phyloP scores from a whole-genome alignment of 495 filamentous ascomycete genomes.

The Thermothielavioides terrestris region DNA sequence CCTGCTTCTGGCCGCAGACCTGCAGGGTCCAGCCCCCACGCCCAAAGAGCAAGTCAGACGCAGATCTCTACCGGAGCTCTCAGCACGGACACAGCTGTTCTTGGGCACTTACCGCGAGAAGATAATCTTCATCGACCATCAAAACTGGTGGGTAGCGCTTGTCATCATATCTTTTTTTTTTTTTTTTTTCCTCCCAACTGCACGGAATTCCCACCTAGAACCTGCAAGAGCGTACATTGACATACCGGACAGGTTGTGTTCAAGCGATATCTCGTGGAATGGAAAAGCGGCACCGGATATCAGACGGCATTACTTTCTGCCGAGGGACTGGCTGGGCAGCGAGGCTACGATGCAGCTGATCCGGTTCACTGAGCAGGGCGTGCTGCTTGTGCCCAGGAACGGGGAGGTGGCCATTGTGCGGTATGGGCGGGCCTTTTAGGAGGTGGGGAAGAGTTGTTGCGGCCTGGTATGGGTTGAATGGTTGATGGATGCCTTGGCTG shows the following conservation, averaged over 20 bases:
- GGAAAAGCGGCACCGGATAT: not conserved
- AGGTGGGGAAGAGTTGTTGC: too few relatives aligned
- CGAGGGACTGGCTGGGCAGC: not conserved
- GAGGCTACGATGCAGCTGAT: not conserved
- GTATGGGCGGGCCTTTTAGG: not conserved
- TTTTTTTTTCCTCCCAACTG: not conserved
- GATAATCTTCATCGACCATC: not conserved
- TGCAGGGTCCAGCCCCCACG: not conserved
- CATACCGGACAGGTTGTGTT: not conserved
- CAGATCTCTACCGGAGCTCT: not conserved
- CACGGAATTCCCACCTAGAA: too few relatives aligned
- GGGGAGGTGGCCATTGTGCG: not conserved
- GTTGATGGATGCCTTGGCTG: too few relatives aligned
- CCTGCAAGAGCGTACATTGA: too few relatives aligned
- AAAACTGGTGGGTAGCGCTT: not conserved
- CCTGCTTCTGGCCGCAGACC: not conserved
- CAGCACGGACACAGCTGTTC: not conserved
- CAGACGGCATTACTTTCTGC: not conserved
- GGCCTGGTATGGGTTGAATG: too few relatives aligned
- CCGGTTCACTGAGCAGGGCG: not conserved
- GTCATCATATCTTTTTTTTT: not conserved
- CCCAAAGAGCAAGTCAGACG: not conserved
- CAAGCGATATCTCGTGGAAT: not conserved
- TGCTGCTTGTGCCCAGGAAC: not conserved
- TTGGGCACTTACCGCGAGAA: not conserved